Conservation (phyloP, 179 eudicot species). For the Beta corolliflora region DNA sequence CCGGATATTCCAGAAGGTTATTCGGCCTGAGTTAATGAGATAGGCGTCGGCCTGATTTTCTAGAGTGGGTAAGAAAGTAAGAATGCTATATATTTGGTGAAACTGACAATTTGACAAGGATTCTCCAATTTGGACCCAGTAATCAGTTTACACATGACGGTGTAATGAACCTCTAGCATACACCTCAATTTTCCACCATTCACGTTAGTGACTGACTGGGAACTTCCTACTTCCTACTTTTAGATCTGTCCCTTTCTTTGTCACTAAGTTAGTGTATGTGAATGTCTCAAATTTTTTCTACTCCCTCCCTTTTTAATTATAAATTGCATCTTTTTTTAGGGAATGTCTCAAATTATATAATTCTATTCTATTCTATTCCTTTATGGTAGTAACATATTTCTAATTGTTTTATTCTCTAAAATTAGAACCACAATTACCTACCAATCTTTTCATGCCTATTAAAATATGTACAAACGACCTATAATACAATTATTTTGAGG, state of each 20-base stretch:
- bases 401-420: too few species aligned
- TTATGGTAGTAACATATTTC: too few species aligned
- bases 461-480: too few species aligned
- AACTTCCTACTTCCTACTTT: not conserved
- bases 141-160: not conserved
- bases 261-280: too few species aligned
- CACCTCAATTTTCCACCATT: conserved; percentile 2
- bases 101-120: conserved; percentile 16
- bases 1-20: not conserved
- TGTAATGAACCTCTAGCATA: not conserved
- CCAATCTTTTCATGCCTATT: too few species aligned
- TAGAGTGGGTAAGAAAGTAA: conserved; percentile 8
- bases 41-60: not conserved
- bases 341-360: too few species aligned
- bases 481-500: too few species aligned
- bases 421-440: too few species aligned
- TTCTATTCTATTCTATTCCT: too few species aligned
- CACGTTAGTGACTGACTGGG: not conserved
- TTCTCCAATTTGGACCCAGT: not conserved
- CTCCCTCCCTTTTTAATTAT: too few species aligned
- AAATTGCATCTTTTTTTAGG: too few species aligned
- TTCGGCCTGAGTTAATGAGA: not conserved
- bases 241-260: not conserved
- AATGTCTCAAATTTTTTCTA: too few species aligned
- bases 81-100: not conserved